Evolutionary conservation across 2,329 filamentous ascomycete species (phyloP).

Genomic region (Rutstroemia sp.): DNA sequence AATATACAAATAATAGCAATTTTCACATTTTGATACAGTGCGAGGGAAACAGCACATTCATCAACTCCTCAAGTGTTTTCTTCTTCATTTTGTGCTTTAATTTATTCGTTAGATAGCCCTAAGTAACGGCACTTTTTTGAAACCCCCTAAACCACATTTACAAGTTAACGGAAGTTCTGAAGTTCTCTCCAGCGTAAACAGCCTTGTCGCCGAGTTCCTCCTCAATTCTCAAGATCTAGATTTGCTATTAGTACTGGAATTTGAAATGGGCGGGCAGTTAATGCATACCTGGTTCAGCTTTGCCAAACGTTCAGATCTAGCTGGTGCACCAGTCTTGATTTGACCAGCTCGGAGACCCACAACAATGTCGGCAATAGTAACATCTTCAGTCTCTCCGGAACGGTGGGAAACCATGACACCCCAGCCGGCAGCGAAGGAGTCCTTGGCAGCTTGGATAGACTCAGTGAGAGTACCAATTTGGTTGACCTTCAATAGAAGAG

Average conservation of each 20-base stretch:
- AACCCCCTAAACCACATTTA: slow-evolving; percentile 42
- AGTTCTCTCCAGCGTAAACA: slow-evolving; percentile 84
- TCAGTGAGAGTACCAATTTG: slow-evolving; percentile 98
- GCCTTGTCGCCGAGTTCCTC: slow-evolving; percentile 93
- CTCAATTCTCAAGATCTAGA: slow-evolving; percentile 87
- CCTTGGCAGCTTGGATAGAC: slow-evolving; percentile 98
- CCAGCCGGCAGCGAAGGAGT: slow-evolving; percentile 92
- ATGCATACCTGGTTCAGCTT: slow-evolving; percentile 79
- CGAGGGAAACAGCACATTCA: no score
- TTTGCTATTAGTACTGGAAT: neutral
- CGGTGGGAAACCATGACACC: slow-evolving; percentile 99
- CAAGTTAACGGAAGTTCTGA: slow-evolving; percentile 85
- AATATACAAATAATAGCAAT: neutral
- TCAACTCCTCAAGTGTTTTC: neutral
- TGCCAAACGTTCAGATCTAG: slow-evolving; percentile 93
- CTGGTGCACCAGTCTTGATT: slow-evolving; percentile 98
- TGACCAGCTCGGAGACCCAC: slow-evolving; percentile 94
- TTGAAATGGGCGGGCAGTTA: neutral
- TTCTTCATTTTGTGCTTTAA: slow-evolving; percentile 7
- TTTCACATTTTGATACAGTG: no score
- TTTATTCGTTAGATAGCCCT: slow-evolving; percentile 2
- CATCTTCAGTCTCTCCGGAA: slow-evolving; percentile 98
- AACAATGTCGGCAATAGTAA: slow-evolving; percentile 96
- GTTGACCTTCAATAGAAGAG: slow-evolving; percentile 98
- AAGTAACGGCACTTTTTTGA: slow-evolving; percentile 3